phyloP scores from a whole-genome alignment of 495 filamentous ascomycete species.

The Penicillium maclennaniae region DNA sequence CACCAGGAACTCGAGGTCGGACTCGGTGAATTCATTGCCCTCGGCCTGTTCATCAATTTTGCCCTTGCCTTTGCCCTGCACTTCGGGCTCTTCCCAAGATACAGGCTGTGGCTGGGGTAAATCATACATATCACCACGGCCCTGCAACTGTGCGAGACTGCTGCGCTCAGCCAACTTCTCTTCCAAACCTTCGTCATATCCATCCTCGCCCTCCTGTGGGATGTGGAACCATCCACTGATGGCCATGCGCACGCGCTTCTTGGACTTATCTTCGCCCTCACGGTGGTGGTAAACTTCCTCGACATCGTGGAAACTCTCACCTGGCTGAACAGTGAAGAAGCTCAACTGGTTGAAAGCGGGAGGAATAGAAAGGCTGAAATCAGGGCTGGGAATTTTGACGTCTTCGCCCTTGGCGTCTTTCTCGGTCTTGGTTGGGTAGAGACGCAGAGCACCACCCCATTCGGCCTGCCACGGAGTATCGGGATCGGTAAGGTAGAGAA shows the following conservation, averaged over 20 bases:
- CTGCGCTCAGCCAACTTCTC: conserved; percentile 82
- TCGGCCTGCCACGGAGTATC: conserved; percentile 85
- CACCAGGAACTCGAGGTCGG: conserved; percentile 80
- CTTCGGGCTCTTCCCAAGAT: conserved; percentile 31
- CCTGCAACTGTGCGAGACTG: conserved; percentile 84
- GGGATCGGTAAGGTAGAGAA: conserved; percentile 92
- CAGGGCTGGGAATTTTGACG: conserved; percentile 69
- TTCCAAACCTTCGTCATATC: conserved; percentile 83
- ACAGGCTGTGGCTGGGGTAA: conserved; percentile 63
- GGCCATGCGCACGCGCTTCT: conserved; percentile 83
- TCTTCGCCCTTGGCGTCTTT: conserved; percentile 62
- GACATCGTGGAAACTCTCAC: conserved; percentile 97
- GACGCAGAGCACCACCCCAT: conserved; percentile 89
- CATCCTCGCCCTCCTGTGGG: conserved; percentile 92
- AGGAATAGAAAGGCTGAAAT: conserved; percentile 72
- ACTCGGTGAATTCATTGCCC: conserved; percentile 57
- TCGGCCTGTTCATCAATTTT: conserved; percentile 42
- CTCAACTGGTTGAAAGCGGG: conserved; percentile 96
- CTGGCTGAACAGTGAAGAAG: conserved; percentile 97
- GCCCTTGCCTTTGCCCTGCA: conserved; percentile 41
- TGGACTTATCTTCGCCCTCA: conserved; percentile 58
- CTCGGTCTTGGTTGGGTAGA: conserved; percentile 75
- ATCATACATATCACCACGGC: conserved; percentile 84
- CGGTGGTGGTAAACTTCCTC: conserved; percentile 86
- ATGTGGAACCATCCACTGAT: conserved; percentile 99